A percentile compares a stretch with the other conserved stretches of the same genome.
Conservation (phyloP, 164 flowering plant species). For the Berberis thunbergii region DNA sequence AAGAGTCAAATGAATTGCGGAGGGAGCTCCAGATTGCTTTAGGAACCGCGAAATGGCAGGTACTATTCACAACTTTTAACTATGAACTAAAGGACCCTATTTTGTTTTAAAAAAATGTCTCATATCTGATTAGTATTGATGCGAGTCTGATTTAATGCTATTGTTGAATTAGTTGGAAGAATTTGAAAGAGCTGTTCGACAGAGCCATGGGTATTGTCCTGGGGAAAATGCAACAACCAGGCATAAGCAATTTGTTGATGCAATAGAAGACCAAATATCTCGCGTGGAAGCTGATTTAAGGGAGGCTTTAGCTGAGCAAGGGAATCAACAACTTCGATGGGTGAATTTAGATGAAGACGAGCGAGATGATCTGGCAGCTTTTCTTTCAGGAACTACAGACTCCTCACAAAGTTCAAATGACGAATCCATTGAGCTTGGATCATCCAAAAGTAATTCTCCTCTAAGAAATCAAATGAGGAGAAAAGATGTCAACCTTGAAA, state of each 20-base stretch:
- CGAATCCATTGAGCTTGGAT: constrained; percentile 9
- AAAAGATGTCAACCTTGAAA: constrained; percentile 12
- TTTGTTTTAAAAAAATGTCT: no score
- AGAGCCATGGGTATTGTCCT: constrained; percentile 38
- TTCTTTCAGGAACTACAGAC: constrained; percentile 57
- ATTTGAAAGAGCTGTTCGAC: constrained; percentile 74
- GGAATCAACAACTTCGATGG: constrained; percentile 66
- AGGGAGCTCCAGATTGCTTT: constrained; percentile 74
- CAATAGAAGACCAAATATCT: constrained; percentile 58
- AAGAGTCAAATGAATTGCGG: constrained; percentile 37
- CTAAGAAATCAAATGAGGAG: not conserved
- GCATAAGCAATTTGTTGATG: constrained; percentile 63
- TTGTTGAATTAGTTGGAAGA: constrained; percentile 63
- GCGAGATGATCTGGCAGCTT: constrained; percentile 66
- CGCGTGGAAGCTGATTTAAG: constrained; percentile 45
- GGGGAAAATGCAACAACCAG: constrained; percentile 42
- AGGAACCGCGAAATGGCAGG: constrained; percentile 98
- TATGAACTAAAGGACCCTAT: not conserved
- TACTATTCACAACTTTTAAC: constrained; percentile 1
- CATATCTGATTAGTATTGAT: not conserved
- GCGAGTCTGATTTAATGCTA: not conserved
- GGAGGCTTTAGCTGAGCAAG: constrained; percentile 33
- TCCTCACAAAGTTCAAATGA: constrained; percentile 17
- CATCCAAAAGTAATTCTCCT: not conserved
- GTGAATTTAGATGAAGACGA: constrained; percentile 71